Base-by-base conservation (phyloP, 2,329 filamentous ascomycete genomes). In the Moelleriella libera region DNA sequence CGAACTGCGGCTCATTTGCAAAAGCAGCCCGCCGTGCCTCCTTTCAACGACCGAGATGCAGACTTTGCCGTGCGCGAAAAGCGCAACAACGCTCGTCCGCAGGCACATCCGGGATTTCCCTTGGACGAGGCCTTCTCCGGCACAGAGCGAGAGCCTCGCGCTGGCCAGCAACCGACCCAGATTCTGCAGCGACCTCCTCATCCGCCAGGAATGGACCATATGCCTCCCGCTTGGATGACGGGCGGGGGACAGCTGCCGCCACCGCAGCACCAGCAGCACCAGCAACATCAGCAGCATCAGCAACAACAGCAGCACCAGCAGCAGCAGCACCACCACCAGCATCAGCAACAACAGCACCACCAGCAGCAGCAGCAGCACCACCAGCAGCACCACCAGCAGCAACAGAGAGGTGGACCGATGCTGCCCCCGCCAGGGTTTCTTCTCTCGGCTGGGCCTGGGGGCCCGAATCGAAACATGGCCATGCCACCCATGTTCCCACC, bases 181-280 rank as follows among this genome's bases (percentile, higher is more conserved):
- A 82, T 83, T 47, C 61, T 83, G 28, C 78, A 82, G 60, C 75
- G 78, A 5, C 77, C 76, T 12, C 76, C 73, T n/a, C 76, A 73
- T 5, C 74, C 73, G 14, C 76, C 76, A 2, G 78, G 79, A 6
- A 63, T 83, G 41, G 78, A 80, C 43, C 74, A 76, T 55, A 74
- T 82, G 64, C 74, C 72, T 14, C 75, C 71, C 14, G 71, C 63
- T 49, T 78, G 74, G 67, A 70, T 78, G 65, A 68, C 66, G 41
- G 64, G 60, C 45, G 61, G 60, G 46, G 68, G 64, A 28, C 68
- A 71, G 50, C 60, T 70, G 51, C 68, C 68, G 46, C 66, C 67
- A 39, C 68, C 68, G 6, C 59, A 59, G 48, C 58, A 59, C 49
- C 40, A 41, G 40, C 40, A 41, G 40, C 40, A 41, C 9, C 14